Base-by-base conservation (phyloP, 805 yeast species). In the Myxozyma melibiosi region DNA sequence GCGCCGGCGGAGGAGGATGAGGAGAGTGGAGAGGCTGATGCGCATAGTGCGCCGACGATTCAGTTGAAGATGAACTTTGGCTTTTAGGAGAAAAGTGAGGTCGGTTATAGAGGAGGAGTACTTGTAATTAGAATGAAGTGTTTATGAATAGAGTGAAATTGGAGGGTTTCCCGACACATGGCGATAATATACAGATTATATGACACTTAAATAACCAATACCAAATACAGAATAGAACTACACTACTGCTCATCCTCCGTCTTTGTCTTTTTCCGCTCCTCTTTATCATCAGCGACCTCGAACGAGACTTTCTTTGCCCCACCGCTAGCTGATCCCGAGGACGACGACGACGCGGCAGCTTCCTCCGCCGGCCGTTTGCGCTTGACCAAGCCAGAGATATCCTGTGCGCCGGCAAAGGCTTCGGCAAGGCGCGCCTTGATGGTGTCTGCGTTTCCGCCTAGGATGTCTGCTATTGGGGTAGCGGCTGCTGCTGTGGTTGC, bases 391-490 rank as follows among this genome's bases (percentile, higher is more conserved):
- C 57, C 61, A 28, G 51, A 50, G 49, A 58, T 55, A 42, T 58
- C 63, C 27, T 51, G 51, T 11, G 63, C 61, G 14, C 53, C 50
- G 13, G 61, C 35, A 48, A 58, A 18, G 9, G 54, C 63, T n/a
- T 41, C 37, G 4, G 48, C 55, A 8, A 58, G 38, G 7, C 51
- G 35, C 8, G 38, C 37, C 28, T 43, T 55, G 18, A 58, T 18
- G 1, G 41, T 54, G 8, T 33, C 46, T 6, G 53, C 18, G 48
- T 40, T 50, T 18, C 25, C 50, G 3, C 53, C 60, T 4, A 55
- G 41, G 18, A 49, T 14, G 14, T 24, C 51, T 7, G 52, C 7
- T 3, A 35, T 18, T 20, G 53, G 42, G 3, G 28, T 48, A 11
- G 11, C 25, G 27, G 13, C 27, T 13, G 44, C 3, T 4, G 22